Conservation (phyloP, 2,329 filamentous ascomycete genomes). For the Arthrobotrys megalospora region DNA sequence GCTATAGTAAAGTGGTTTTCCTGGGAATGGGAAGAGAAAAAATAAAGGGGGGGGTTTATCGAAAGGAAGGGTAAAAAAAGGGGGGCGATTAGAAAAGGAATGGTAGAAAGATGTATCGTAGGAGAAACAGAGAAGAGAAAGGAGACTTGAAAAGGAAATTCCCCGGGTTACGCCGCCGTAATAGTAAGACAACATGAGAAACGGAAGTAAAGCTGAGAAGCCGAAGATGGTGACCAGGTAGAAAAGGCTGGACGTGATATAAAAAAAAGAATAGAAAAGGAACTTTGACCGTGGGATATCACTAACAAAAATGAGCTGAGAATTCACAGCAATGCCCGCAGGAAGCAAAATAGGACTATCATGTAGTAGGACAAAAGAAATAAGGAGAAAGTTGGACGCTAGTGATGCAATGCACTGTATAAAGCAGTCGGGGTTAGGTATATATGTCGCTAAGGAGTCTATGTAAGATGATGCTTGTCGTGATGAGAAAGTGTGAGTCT, state of each 20-base stretch:
- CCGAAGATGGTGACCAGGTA: conserved; percentile 11
- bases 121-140: conserved; percentile 19
- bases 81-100: conserved; percentile 24
- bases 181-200: conserved; percentile 49
- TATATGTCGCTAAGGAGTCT: conserved; percentile 42
- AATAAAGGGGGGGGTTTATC: not conserved
- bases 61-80: not conserved
- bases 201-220: conserved; percentile 31
- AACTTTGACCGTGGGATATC: conserved; percentile 54
- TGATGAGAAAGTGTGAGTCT: conserved; percentile 15
- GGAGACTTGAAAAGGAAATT: conserved; percentile 35
- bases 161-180: conserved; percentile 57
- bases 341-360: conserved; percentile 13
- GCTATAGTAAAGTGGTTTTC: conserved; percentile 14
- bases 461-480: conserved; percentile 18
- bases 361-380: conserved; percentile 48
- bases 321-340: conserved; percentile 34
- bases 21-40: not conserved
- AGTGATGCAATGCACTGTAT: conserved; percentile 31
- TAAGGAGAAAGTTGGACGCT: conserved; percentile 27
- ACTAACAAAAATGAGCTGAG: conserved; percentile 45
- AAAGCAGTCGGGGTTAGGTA: conserved; percentile 19
- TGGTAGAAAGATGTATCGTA: conserved; percentile 11
- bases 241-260: conserved; percentile 12
- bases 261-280: conserved; percentile 26